Evolutionary conservation across 164 flowering plant genomes (phyloP).

Genomic region (Nelumbo lutea): DNA sequence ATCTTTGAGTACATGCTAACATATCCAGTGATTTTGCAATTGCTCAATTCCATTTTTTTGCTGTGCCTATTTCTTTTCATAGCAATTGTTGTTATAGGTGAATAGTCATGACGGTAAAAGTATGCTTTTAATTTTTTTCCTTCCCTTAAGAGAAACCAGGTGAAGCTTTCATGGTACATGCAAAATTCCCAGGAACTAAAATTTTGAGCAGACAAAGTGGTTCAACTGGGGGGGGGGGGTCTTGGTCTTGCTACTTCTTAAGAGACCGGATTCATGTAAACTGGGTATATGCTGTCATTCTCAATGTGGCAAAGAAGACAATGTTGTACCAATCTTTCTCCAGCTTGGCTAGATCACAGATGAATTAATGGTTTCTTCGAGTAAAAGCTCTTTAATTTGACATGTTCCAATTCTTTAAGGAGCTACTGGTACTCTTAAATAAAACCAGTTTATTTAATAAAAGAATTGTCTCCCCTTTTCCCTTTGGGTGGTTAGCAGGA

Average conservation of each 20-base stretch:
- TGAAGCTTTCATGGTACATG: not conserved
- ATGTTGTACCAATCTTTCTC: too few species aligned
- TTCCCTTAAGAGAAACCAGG: not conserved
- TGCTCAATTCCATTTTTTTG: slow-evolving; percentile 73
- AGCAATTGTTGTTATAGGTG: slow-evolving; percentile 95
- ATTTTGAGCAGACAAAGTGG: too few species aligned
- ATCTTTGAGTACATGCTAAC: slow-evolving; percentile 44
- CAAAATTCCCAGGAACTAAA: too few species aligned
- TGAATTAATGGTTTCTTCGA: too few species aligned
- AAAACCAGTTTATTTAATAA: not conserved
- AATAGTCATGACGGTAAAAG: slow-evolving; percentile 72
- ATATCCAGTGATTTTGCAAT: slow-evolving; percentile 82
- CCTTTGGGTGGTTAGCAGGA: not conserved
- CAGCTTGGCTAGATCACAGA: too few species aligned
- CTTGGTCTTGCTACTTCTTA: too few species aligned
- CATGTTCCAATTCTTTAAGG: too few species aligned
- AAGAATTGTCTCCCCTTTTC: not conserved
- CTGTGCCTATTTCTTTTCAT: slow-evolving; percentile 74
- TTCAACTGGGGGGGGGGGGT: too few species aligned
- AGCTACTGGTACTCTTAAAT: not conserved
- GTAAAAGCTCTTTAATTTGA: not conserved
- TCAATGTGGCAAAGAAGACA: too few species aligned
- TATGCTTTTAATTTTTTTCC: not conserved
- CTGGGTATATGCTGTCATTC: too few species aligned
- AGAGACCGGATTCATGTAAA: too few species aligned